Conservation (phyloP, 805 yeast species). For the Saturnispora saitoi region DNA sequence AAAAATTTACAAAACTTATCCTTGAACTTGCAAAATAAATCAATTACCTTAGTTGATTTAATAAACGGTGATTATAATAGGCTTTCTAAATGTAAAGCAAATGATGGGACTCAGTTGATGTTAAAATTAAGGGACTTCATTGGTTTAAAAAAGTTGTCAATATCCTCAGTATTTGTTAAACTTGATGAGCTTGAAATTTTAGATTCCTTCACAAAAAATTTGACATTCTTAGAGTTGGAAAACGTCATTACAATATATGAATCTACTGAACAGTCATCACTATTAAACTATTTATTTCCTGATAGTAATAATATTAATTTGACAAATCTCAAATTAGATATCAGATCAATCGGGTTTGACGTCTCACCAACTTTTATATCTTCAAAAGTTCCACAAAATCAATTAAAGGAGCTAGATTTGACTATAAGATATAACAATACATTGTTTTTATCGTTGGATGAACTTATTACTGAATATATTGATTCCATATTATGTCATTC, state of each 20-base stretch:
- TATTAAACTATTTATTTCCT: constrained; percentile 12
- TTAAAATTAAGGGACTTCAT: not conserved
- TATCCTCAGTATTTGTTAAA: constrained; percentile 13
- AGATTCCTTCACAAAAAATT: constrained; percentile 4
- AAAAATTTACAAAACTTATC: constrained; percentile 2
- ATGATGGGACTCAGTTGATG: not conserved
- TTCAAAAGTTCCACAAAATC: constrained; percentile 10
- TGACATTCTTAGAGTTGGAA: constrained; percentile 14
- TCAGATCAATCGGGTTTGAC: constrained; percentile 19
- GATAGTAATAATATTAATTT: constrained; percentile 4
- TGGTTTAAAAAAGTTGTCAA: constrained; percentile 5
- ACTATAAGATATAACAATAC: constrained; percentile 17
- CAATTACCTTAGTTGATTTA: constrained; percentile 8
- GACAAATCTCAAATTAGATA: constrained; percentile 14
- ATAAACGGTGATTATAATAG: not conserved
- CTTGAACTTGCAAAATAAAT: constrained; percentile 3
- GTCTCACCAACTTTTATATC: constrained; percentile 14
- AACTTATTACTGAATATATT: constrained; percentile 16
- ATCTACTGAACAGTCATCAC: constrained; percentile 8
- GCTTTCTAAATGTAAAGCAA: not conserved
- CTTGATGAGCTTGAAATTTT: not conserved
- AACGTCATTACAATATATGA: constrained; percentile 2
- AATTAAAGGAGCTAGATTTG: constrained; percentile 20
- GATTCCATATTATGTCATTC: constrained; percentile 10
- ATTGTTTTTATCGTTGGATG: constrained; percentile 13